Base-by-base conservation (phyloP, 1,284 basidiomycete species). In the Stygiomarasmius scandens region DNA sequence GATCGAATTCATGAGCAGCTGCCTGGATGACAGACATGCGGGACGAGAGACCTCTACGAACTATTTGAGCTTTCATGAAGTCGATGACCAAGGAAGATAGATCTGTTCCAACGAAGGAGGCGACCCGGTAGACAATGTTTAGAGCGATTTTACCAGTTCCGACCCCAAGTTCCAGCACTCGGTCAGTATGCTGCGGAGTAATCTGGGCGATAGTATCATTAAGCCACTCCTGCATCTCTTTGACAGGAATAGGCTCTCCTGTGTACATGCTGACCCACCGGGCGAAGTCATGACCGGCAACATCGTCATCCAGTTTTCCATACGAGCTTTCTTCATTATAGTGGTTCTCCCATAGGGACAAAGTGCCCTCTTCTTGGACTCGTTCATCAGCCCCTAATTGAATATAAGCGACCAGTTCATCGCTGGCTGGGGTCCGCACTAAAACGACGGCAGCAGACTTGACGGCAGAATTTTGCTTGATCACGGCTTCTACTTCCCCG, bases 261-360 rank as follows among this genome's bases (percentile, higher is more conserved):
- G 53, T 46, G 20, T 45, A 52, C 56, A 57, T 57, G 50, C 51
- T 57, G 19, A 44, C 36, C 56, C 56, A 57, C 11, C 43, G 23
- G n/a, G 47, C 56, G 19, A 57, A 52, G 44, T 49, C 51, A 20
- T 41, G 49, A 12, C 56, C 56, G 22, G 34, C 49, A 47, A 27
- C 29, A 23, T 49, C 47, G 9, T 46, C 51, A 1, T 49, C 19
- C 2, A 57, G 19, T 10, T 10, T 25, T 25, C 20, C 27, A 53
- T 53, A 53, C 20, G 41, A 24, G n/a, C 48, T 49, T 11, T 45
- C 41, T 11, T 53, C 36, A 29, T 54, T 54, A 27, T 44, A 54
- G n/a, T 44, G 56, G 44, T 22, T 32, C n/a, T 57, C 50, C 44
- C 52, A 54, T 12, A 54, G 41, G 10, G n/a, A 36, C 36, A 51